Base-by-base conservation (phyloP, 2,329 filamentous ascomycete genomes). In the Alternaria infectoria region DNA sequence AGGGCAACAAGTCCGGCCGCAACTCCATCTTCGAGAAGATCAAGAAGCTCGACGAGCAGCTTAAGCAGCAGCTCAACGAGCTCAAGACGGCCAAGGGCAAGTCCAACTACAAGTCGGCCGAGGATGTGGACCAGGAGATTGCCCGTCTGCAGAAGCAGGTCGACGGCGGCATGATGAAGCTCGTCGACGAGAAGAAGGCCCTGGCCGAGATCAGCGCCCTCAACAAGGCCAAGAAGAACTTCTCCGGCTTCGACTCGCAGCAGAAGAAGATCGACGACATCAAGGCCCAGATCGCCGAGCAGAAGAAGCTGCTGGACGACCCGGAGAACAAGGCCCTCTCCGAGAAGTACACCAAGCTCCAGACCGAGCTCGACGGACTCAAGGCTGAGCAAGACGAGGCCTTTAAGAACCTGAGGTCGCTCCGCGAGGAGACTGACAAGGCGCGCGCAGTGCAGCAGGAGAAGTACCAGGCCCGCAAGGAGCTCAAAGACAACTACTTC, bases 141-240 rank as follows among this genome's bases (percentile, higher is more conserved):
- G 87, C 88, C 64, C 86, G 86, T 56, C 89, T 97, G 57, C 92
- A 97, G 70, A 90, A 90, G 81, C 88, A 95, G 79, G 93, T 98
- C 73, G 92, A 97, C 80, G 88, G 89, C 36, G 95, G 95, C 69
- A 91, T 88, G 79, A 94, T 99, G 91, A 97, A 94, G 84, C 85
- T 99, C 55, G 96, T 98, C 11, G 96, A 99, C 74, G 96, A 98
- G 88, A 96, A 93, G 86, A 98, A 97, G 87, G 90, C 93, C 9
- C 86, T 98, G 19, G 84, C 87, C 54, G 93, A 97, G 74, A 90
- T 97, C 73, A 92, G 91, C 52, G 90, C 84, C 79, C 84, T 98
- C 70, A 90, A 91, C 81, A 97, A 96, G 86, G 88, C 91, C 76
- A 92, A 92, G 84, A 98, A 97, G 89, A 91, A 89, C 82, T 97